These are phyloP conservation scores for Waltergamsia citrina DNA, from an alignment of 2,329 filamentous ascomycete species.

Conservation along the genomic window DNA sequence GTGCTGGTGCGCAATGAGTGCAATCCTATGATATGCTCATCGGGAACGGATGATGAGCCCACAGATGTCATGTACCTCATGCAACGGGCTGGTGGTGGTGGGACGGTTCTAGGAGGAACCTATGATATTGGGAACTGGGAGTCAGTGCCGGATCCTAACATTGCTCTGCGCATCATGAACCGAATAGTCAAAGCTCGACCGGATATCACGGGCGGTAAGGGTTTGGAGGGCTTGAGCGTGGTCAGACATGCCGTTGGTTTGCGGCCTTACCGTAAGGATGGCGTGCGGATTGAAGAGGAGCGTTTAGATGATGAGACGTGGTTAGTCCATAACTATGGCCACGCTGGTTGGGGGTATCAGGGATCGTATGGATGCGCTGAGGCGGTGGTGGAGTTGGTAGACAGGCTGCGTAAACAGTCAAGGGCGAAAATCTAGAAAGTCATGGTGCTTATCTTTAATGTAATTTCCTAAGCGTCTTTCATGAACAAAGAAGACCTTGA, in stretches of 20 bases:
- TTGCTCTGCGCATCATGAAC: constrained; percentile 69
- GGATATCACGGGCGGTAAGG: constrained; percentile 46
- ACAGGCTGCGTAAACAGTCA: constrained; percentile 38
- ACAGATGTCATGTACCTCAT: constrained; percentile 69
- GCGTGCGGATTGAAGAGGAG: constrained; percentile 63
- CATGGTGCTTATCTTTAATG: too few species aligned
- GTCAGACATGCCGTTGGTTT: constrained; percentile 72
- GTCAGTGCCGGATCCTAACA: constrained; percentile 58
- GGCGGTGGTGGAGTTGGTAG: constrained; percentile 55
- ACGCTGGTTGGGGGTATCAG: constrained; percentile 70
- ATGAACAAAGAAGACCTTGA: too few species aligned
- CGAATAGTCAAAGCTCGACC: constrained; percentile 53
- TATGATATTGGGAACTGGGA: constrained; percentile 70
- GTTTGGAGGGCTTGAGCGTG: constrained; percentile 59
- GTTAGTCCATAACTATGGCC: constrained; percentile 76
- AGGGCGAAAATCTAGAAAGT: too few species aligned
- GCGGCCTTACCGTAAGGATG: constrained; percentile 58
- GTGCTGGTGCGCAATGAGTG: constrained; percentile 68
- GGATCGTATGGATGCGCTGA: constrained; percentile 63
- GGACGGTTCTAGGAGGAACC: constrained; percentile 68
- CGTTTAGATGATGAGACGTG: constrained; percentile 6
- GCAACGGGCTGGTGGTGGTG: constrained; percentile 61
- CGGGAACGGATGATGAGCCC: constrained; percentile 58
- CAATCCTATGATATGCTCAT: constrained; percentile 47
- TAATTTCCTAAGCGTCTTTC: too few species aligned